Evolutionary conservation across 2,329 filamentous ascomycete species (phyloP).

Genomic region (Fusarium pseudocircinatum): DNA sequence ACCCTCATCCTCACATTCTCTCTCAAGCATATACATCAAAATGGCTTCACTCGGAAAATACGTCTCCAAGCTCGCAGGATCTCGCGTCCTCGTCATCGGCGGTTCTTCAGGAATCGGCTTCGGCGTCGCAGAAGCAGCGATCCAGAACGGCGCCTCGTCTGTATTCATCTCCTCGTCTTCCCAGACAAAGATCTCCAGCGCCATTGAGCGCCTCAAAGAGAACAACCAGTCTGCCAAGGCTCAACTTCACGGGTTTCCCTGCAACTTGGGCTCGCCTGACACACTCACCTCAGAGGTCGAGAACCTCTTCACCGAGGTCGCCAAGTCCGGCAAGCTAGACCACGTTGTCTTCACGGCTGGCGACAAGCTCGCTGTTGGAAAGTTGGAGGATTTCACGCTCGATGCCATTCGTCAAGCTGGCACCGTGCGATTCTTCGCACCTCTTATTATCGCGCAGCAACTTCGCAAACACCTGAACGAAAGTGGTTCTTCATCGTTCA

Average conservation of each 20-base stretch:
- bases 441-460: constrained; percentile 31
- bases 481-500: constrained; percentile 24
- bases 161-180: constrained; percentile 32
- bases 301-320: constrained; percentile 19
- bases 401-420: constrained; percentile 29
- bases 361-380: constrained; percentile 20
- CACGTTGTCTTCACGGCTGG: constrained; percentile 36
- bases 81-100: constrained; percentile 37
- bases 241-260: constrained; percentile 29
- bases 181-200: constrained; percentile 9
- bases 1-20: not conserved
- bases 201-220: constrained; percentile 24
- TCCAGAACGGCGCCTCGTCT: constrained; percentile 24
- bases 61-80: constrained; percentile 34
- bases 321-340: constrained; percentile 28
- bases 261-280: constrained; percentile 20
- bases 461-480: constrained; percentile 27
- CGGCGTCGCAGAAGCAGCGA: constrained; percentile 31
- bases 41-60: constrained; percentile 30
- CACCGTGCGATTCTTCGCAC: constrained; percentile 32
- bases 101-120: constrained; percentile 37
- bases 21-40: not conserved
- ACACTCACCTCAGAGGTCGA: constrained; percentile 23
- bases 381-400: constrained; percentile 19
- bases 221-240: constrained; percentile 23